A percentile compares a stretch with the other conserved stretches of the same genome.
Evolutionary conservation across 768 basidiomycete species (phyloP).

Genomic region (Mycena rosella): DNA sequence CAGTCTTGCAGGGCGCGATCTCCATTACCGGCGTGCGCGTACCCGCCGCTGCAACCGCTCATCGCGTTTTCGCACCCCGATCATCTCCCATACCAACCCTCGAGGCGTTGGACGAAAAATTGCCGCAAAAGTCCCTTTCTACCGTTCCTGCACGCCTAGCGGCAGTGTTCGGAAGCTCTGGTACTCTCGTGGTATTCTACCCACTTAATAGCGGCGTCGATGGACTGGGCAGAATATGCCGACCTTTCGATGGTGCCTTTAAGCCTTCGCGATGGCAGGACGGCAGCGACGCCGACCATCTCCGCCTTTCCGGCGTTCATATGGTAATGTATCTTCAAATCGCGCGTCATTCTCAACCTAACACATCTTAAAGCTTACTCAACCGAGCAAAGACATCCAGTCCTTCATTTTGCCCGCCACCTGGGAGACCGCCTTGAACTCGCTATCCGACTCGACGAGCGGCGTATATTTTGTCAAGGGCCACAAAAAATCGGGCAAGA

Average conservation of each 20-base stretch:
- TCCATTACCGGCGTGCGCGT: conserved; percentile 69
- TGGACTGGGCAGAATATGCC: conserved; percentile 72
- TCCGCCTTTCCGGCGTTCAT: conserved; percentile 63
- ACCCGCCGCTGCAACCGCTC: conserved; percentile 49
- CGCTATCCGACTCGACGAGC: conserved; percentile 38
- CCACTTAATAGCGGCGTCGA: conserved; percentile 72
- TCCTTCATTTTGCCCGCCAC: conserved; percentile 53
- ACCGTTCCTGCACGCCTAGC: conserved; percentile 38
- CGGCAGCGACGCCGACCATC: conserved; percentile 48
- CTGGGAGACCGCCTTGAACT: conserved; percentile 54
- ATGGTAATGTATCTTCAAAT: conserved; percentile 53
- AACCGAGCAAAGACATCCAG: conserved; percentile 54
- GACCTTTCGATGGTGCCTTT: conserved; percentile 74
- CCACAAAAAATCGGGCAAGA: conserved; percentile 90
- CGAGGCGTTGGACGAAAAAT: conserved; percentile 36
- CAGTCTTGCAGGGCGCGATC: conserved; percentile 73
- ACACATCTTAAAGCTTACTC: conserved; percentile 45
- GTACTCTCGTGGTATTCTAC: conserved; percentile 68
- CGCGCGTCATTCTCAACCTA: neutral
- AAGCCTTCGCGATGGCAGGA: conserved; percentile 59
- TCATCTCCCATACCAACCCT: conserved; percentile 81
- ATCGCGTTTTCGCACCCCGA: conserved; percentile 80
- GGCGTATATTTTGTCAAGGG: conserved; percentile 81
- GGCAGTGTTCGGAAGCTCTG: conserved; percentile 31
- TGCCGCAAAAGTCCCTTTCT: conserved; percentile 21